Evolutionary conservation across 345 rosid species (phyloP).

Genomic region (Tarenaya hassleriana): DNA sequence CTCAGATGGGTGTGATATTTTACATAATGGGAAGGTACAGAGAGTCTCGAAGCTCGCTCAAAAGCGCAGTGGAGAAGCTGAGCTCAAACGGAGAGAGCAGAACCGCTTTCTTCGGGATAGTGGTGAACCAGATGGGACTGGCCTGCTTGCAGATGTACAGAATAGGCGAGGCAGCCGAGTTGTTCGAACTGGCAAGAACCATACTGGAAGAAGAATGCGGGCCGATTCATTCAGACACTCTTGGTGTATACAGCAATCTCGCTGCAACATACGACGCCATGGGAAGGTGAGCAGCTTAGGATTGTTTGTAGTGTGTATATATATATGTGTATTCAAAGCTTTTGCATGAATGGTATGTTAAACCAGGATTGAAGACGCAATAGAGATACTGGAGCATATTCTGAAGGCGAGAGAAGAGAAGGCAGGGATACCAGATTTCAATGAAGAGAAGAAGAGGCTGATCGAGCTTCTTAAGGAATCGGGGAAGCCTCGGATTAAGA

Average conservation of each 20-base stretch:
- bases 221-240: no score
- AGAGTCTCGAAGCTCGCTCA: slow-evolving; percentile 37
- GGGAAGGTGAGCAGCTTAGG: slow-evolving; percentile 47
- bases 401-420: slow-evolving; percentile 89
- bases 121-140: slow-evolving; percentile 98
- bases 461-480: slow-evolving; percentile 96
- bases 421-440: slow-evolving; percentile 94
- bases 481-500: slow-evolving; percentile 24
- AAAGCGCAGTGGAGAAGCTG: slow-evolving; percentile 38
- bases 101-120: slow-evolving; percentile 92
- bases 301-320: no score
- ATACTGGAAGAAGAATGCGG: slow-evolving; percentile 15
- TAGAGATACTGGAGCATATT: slow-evolving; percentile 84
- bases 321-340: no score
- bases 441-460: slow-evolving; percentile 86
- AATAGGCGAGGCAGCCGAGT: slow-evolving; percentile 90
- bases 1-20: slow-evolving; percentile 54
- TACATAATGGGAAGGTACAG: slow-evolving; percentile 45
- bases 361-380: slow-evolving; percentile 91
- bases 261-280: slow-evolving; percentile 58
- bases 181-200: slow-evolving; percentile 22
- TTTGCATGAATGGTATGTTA: no score
- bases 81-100: slow-evolving; percentile 56
- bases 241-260: slow-evolving; percentile 33
- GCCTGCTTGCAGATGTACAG: slow-evolving; percentile 96